phyloP scores from a whole-genome alignment of 768 basidiomycete species.

The Dentipellis fragilis region DNA sequence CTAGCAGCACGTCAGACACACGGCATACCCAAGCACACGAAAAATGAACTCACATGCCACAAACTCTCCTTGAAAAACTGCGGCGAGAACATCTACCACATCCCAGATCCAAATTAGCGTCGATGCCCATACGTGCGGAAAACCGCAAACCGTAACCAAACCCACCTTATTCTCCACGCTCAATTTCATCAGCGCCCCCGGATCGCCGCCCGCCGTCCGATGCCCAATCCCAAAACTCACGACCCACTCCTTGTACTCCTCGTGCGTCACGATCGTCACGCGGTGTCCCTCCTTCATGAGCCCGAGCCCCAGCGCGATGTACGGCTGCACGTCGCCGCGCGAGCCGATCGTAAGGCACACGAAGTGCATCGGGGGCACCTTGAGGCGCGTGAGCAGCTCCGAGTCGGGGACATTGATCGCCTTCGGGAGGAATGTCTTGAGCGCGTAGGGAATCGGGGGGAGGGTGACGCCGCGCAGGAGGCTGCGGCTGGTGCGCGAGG shows the following conservation, averaged over 20 bases:
- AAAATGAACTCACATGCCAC: conserved; percentile 30
- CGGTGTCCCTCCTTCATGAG: conserved; percentile 32
- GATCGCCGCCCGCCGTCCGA: conserved; percentile 58
- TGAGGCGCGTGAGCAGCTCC: conserved; percentile 21
- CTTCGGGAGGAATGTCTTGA: conserved; percentile 30
- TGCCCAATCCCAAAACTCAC: conserved; percentile 49
- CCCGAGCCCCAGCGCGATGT: conserved; percentile 34
- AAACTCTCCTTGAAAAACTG: conserved; percentile 61
- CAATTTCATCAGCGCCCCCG: conserved; percentile 58
- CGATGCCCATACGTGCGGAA: too few species aligned
- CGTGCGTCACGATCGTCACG: conserved; percentile 40
- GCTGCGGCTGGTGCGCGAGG: not conserved
- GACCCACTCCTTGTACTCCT: conserved; percentile 44
- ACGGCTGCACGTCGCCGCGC: conserved; percentile 42
- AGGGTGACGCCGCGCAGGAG: not conserved
- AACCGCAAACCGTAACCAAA: too few species aligned
- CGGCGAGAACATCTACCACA: conserved; percentile 54
- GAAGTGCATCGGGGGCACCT: conserved; percentile 37
- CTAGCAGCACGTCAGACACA: conserved; percentile 17
- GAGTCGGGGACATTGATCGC: conserved; percentile 36
- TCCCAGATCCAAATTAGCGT: conserved; percentile 13
- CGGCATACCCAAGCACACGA: not conserved
- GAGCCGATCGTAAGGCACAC: conserved; percentile 58
- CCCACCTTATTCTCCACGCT: conserved; percentile 36
- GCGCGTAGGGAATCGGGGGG: conserved; percentile 20